A percentile compares a stretch with the other conserved stretches of the same genome.
Evolutionary conservation across 495 filamentous ascomycete genomes (phyloP).

Genomic region (Penicillium argentinense): DNA sequence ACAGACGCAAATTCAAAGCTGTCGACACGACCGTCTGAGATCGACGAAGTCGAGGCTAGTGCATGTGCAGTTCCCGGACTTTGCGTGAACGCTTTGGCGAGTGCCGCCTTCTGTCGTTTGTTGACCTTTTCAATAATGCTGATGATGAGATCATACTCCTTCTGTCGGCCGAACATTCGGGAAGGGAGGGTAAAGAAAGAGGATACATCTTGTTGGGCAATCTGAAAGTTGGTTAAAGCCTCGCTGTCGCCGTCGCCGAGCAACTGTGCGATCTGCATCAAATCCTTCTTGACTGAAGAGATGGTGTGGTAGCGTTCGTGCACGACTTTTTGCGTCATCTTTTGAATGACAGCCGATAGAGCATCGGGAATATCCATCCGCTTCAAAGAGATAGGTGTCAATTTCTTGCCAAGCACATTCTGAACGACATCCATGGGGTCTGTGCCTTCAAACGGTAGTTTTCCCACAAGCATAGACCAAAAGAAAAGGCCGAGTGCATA

Average conservation of each 20-base stretch:
- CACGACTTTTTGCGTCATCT: slow-evolving; percentile 84
- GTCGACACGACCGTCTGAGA: slow-evolving; percentile 58
- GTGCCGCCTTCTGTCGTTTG: slow-evolving; percentile 56
- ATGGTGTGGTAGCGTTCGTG: slow-evolving; percentile 83
- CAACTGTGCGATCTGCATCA: slow-evolving; percentile 65
- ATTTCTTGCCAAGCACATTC: slow-evolving; percentile 72
- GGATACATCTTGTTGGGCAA: slow-evolving; percentile 76
- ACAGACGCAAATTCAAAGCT: slow-evolving; percentile 48
- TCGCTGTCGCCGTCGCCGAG: slow-evolving; percentile 72
- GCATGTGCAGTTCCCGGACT: slow-evolving; percentile 42
- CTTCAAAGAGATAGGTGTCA: slow-evolving; percentile 70
- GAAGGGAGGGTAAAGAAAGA: slow-evolving; percentile 83
- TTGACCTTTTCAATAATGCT: slow-evolving; percentile 71
- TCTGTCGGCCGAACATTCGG: slow-evolving; percentile 72
- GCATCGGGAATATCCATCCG: slow-evolving; percentile 79
- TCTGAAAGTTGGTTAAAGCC: slow-evolving; percentile 65
- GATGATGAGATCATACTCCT: slow-evolving; percentile 67
- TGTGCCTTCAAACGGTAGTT: slow-evolving; percentile 71
- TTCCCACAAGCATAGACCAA: slow-evolving; percentile 79
- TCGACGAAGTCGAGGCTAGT: slow-evolving; percentile 55
- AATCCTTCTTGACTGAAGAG: slow-evolving; percentile 75
- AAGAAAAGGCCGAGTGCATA: slow-evolving; percentile 85
- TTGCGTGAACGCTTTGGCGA: slow-evolving; percentile 38
- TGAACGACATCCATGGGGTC: slow-evolving; percentile 86
- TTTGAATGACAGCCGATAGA: slow-evolving; percentile 76